Base-by-base conservation (phyloP, 441 rosid species). In the Kokia cookei region DNA sequence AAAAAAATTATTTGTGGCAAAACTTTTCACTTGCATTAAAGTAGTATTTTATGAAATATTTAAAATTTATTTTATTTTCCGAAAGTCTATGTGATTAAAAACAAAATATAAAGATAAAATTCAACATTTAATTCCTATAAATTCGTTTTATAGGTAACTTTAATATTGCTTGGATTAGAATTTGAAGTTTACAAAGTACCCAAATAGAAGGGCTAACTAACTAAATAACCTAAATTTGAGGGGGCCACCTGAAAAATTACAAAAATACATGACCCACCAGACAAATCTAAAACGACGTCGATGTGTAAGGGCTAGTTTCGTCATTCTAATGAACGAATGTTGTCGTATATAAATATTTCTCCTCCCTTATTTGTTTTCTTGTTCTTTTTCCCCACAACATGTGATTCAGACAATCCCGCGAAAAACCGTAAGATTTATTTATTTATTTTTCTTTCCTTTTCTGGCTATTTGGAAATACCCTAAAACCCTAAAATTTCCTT, bases 351-450 rank as follows among this genome's bases (percentile, higher is more conserved):
- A 10, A 19, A 19, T 37, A 8, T 37, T 37, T 37, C 40, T 37
- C 40, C 40, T 37, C 40, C 40, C 35, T 13, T 17, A 27, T 74
- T 67, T n/a, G 9, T 42, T 65, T 62, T 72, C n/a, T 7, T 35
- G 24, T n/a, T 9, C 13, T 1, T 43, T 15, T 26, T 13, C 2
- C 51, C 17, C 2, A 50, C 40, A n/a, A 47, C 51, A 26, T 26
- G 27, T 40, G 9, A 51, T 50, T 10, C 60, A 68, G 32, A n/a
- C 60, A 47, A 29, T 60, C 54, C 22, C 22, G 1, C 22, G 0
- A 27, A 60, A 50, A 19, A 71, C 88, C 88, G 81, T 81, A 81
- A 64, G 26, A 7, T 72, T 73, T 53, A 42, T 55, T 3, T 68
- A 12, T 79, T 62, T 43, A 3, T 58, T 24, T 29, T 19, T 19